Base-by-base conservation (phyloP, 106 monocot species). In the Narthecium ossifragum region DNA sequence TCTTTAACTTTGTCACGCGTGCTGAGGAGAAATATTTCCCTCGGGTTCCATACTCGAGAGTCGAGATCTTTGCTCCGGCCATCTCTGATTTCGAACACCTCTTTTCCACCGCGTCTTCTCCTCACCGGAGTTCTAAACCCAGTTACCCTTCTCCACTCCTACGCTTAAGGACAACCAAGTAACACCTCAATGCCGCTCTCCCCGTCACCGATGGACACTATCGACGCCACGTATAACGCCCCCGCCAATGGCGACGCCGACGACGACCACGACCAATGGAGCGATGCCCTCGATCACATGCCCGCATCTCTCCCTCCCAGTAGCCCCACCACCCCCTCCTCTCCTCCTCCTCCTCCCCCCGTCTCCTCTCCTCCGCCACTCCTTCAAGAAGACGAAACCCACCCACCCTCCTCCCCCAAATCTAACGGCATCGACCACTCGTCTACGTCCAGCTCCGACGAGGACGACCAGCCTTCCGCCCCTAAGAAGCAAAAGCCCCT, bases 401-500 rank as follows among this genome's bases (percentile, higher is more conserved):
- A n/a, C n/a, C n/a, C n/a, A n/a, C n/a, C n/a, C n/a, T n/a, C n/a
- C n/a, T n/a, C n/a, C n/a, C n/a, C n/a, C n/a, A n/a, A n/a, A n/a
- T n/a, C n/a, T n/a, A n/a, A 32, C n/a, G 1, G 1, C 43, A 18
- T 49, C 4, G 51, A 68, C 3, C 26, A 34, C 2, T 58, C 26
- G 66, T 65, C 25, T 22, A 29, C 33, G 46, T 30, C 20, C 53
- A 61, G 57, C 36, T 62, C 50, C 33, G 70, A 65, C 34, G 46
- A 45, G 6, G 46, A 69, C 29, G 31, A n/a, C 25, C 66, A 66
- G 26, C 57, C 46, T 34, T 59, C 56, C 12, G 61, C 59, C 23
- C 46, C 30, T 6, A 70, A 74, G 52, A 80, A 77, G 43, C 73
- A 66, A 39, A 74, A 77, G 33, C 48, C 72, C 22, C 63, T 77